Evolutionary conservation across 345 rosid genomes (phyloP).

Genomic region (thale cress (Arabidopsis thaliana)): TAIR10.1 NC_003070.9:7532501-7533000

Average conservation of each 20-base stretch:
- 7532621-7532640: constrained; percentile 34
- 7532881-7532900: neutral
- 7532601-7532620: constrained; percentile 21
- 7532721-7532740: constrained; percentile 37
- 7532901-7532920: neutral
- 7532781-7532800: constrained; percentile 4
- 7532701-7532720: constrained; percentile 34
- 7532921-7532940: neutral
- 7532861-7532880: too few relatives aligned
- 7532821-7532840: neutral
- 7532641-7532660: constrained; percentile 21
- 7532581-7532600: constrained; percentile 28
- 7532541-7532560: neutral
- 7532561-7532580: neutral
- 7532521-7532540: neutral
- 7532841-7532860: neutral
- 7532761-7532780: neutral
- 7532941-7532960: neutral
- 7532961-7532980: neutral
- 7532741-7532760: constrained; percentile 27
- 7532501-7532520: constrained; percentile 60
- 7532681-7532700: constrained; percentile 31
- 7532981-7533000: neutral
- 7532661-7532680: constrained; percentile 16
- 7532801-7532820: constrained; percentile 8